Percentiles rank a stretch among this genome's conserved stretches.
These are phyloP conservation scores for Oryza australiensis DNA, from an alignment of 176 grass and related monocot species.

Conservation along the genomic window DNA sequence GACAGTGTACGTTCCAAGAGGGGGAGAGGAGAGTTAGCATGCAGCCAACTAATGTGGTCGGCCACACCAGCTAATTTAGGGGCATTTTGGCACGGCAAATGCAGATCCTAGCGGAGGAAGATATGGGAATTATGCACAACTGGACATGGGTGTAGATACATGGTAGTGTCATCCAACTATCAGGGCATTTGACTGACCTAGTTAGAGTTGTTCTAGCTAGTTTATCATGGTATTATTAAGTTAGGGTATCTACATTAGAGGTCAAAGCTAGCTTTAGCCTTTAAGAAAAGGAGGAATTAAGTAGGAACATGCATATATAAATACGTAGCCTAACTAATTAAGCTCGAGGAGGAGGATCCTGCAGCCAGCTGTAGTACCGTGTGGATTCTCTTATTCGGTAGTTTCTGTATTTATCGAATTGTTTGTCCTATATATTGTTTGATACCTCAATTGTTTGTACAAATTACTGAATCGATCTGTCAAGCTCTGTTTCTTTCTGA, in stretches of 20 bases:
- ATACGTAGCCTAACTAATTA: too few relatives aligned
- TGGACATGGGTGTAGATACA: background rate
- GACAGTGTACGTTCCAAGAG: background rate
- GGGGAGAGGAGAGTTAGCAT: background rate
- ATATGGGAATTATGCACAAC: background rate
- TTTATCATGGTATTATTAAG: background rate
- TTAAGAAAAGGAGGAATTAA: background rate
- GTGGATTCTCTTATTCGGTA: background rate
- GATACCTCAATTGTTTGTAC: background rate
- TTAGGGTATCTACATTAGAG: background rate
- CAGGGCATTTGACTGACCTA: background rate
- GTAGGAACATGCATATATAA: too few relatives aligned
- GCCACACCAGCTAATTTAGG: background rate
- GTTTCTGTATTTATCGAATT: background rate
- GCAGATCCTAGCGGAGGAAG: background rate
- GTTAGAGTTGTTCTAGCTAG: background rate
- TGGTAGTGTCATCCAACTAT: slow-evolving; percentile 34
- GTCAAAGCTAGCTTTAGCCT: background rate
- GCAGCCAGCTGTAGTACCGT: too few relatives aligned
- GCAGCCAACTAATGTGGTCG: slow-evolving; percentile 5
- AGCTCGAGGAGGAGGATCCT: too few relatives aligned
- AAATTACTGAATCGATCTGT: background rate
- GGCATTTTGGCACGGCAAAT: background rate
- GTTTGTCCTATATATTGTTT: background rate
- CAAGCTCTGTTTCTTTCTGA: too few relatives aligned